These are phyloP conservation scores for Podila epigama DNA, from an alignment of 192 early-diverging fungal species.

Conservation along the genomic window DNA sequence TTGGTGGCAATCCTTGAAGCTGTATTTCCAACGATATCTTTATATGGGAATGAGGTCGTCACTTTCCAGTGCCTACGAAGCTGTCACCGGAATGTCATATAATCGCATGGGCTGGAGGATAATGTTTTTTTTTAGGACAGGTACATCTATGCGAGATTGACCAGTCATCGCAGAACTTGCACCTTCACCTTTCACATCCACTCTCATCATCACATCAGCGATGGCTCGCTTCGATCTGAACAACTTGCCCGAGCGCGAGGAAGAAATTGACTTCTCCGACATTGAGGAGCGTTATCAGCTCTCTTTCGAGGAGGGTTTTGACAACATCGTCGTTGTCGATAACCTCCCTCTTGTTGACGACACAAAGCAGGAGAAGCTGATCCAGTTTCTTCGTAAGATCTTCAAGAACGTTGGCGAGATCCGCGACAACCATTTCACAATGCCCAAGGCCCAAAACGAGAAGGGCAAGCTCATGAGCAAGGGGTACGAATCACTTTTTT, in stretches of 20 bases:
- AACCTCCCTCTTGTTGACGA: constrained; percentile 89
- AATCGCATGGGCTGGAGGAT: too few species aligned
- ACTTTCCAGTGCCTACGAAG: too few species aligned
- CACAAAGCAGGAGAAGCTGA: constrained; percentile 85
- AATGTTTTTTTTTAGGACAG: too few species aligned
- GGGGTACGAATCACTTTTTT: constrained; percentile 62
- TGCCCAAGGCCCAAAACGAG: constrained; percentile 81
- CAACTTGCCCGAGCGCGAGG: constrained; percentile 73
- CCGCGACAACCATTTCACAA: constrained; percentile 83
- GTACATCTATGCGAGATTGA: too few species aligned
- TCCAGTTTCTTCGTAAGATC: constrained; percentile 74
- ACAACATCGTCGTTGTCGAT: constrained; percentile 91
- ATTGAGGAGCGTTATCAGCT: constrained; percentile 81
- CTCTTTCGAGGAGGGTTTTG: constrained; percentile 75
- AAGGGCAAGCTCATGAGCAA: constrained; percentile 78
- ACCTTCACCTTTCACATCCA: background rate
- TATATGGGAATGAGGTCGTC: too few species aligned
- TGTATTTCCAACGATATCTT: too few species aligned
- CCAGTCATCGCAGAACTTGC: too few species aligned
- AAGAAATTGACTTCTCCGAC: constrained; percentile 92
- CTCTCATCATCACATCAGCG: background rate
- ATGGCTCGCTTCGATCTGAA: constrained; percentile 60
- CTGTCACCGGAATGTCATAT: too few species aligned
- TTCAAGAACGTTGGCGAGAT: constrained; percentile 84
- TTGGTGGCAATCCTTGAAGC: too few species aligned